A percentile compares a stretch with the other conserved stretches of the same genome.
Evolutionary conservation across 768 basidiomycete genomes (phyloP).

Genomic region (Boletus rubescentipes): DNA sequence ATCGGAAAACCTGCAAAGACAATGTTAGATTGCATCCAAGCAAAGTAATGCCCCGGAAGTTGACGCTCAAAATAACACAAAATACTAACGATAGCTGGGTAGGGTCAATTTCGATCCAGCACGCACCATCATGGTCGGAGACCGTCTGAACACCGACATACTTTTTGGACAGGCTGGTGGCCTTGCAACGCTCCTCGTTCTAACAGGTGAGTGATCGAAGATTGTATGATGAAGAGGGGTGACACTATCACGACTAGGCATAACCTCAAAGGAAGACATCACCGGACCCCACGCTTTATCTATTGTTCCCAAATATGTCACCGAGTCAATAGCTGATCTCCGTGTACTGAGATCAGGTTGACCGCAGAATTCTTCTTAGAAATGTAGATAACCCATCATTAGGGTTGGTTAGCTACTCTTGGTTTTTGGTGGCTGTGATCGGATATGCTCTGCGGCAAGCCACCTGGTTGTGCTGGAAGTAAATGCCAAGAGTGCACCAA

Average conservation of each 20-base stretch:
- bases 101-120: slow-evolving; percentile 87
- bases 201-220: slow-evolving; percentile 63
- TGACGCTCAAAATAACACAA: not conserved
- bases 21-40: slow-evolving; percentile 92
- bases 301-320: slow-evolving; percentile 81
- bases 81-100: slow-evolving; percentile 8
- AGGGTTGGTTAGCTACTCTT: slow-evolving; percentile 19
- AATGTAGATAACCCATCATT: not conserved
- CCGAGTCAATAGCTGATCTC: slow-evolving; percentile 80
- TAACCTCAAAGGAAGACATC: slow-evolving; percentile 73
- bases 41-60: slow-evolving; percentile 46
- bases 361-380: slow-evolving; percentile 12
- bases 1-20: slow-evolving; percentile 90
- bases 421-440: slow-evolving; percentile 20
- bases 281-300: slow-evolving; percentile 66
- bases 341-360: slow-evolving; percentile 34
- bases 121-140: slow-evolving; percentile 93
- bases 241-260: slow-evolving; percentile 46
- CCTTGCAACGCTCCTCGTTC: slow-evolving; percentile 82
- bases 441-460: slow-evolving; percentile 41
- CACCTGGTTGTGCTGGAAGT: slow-evolving; percentile 39
- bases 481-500: slow-evolving; percentile 57
- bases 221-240: not conserved
- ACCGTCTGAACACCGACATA: slow-evolving; percentile 95
- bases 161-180: slow-evolving; percentile 88